Conservation (phyloP, 352 stramenopile genomes). For the Pythium diclinum region DNA sequence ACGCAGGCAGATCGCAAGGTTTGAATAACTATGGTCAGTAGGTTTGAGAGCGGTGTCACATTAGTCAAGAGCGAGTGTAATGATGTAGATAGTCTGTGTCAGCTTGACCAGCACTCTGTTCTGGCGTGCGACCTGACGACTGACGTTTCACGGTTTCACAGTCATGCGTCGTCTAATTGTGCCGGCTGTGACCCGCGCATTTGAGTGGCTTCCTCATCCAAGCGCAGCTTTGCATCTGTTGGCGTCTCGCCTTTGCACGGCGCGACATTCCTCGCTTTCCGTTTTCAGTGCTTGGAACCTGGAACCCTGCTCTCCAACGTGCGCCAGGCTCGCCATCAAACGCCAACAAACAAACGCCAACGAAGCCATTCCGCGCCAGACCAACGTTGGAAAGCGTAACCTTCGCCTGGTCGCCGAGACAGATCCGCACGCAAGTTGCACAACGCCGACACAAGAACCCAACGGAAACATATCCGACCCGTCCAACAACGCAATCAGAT, state of each 20-base stretch:
- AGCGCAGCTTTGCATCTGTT: slow-evolving; percentile 3
- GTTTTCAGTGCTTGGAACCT: slow-evolving; percentile 6
- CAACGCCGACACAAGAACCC: background rate
- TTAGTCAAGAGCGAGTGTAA: slow-evolving; percentile 15
- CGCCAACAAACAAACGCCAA: slow-evolving; percentile 5
- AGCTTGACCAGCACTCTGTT: background rate
- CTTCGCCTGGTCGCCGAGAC: background rate
- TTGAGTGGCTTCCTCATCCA: slow-evolving; percentile 16
- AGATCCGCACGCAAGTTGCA: background rate
- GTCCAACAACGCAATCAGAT: background rate
- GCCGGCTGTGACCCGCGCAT: background rate
- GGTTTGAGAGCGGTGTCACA: background rate
- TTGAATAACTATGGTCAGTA: background rate
- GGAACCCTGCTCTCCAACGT: background rate
- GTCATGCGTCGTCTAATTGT: slow-evolving; percentile 23
- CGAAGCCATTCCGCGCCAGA: background rate
- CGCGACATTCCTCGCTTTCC: slow-evolving; percentile 15
- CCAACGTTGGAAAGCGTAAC: background rate
- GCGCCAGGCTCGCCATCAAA: background rate
- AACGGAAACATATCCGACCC: slow-evolving; percentile 2
- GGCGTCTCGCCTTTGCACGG: slow-evolving; percentile 19
- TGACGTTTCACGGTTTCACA: slow-evolving; percentile 20
- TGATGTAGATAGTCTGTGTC: background rate
- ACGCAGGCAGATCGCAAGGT: background rate
- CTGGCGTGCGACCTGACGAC: slow-evolving; percentile 9